phyloP scores from a whole-genome alignment of 129 eudicot genomes.

The Escallonia herrerae region DNA sequence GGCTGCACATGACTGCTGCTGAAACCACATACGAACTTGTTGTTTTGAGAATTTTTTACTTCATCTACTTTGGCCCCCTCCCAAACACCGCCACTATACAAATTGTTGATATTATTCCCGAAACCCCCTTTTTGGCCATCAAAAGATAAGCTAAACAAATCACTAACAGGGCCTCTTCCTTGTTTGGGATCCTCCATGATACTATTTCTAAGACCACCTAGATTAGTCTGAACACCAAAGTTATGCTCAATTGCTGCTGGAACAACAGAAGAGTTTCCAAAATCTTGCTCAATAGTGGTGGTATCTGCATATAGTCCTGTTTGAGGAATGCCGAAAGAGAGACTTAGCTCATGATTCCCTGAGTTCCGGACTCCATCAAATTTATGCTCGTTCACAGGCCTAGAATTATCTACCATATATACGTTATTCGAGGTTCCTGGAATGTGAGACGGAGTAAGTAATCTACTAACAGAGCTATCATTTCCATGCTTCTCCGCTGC shows the following conservation, averaged over 20 bases:
- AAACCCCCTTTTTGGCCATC: slow-evolving; percentile 25
- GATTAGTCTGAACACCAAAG: slow-evolving; percentile 38
- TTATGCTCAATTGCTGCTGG: slow-evolving; percentile 26
- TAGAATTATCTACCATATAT: slow-evolving; percentile 25
- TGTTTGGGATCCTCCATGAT: slow-evolving; percentile 33
- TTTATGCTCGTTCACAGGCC: slow-evolving; percentile 38
- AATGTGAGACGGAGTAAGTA: slow-evolving; percentile 35
- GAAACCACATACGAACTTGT: slow-evolving; percentile 51
- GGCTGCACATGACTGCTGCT: slow-evolving; percentile 31
- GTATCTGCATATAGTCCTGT: slow-evolving; percentile 34
- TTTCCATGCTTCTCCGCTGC: slow-evolving; percentile 23
- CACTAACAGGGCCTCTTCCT: slow-evolving; percentile 34
- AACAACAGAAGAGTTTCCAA: slow-evolving; percentile 21
- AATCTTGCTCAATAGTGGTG: slow-evolving; percentile 26
- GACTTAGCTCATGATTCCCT: slow-evolving; percentile 43
- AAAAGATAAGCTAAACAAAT: slow-evolving; percentile 43
- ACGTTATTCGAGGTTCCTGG: slow-evolving; percentile 30
- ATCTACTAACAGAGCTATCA: slow-evolving; percentile 33
- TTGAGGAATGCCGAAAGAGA: slow-evolving; percentile 48
- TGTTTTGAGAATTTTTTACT: slow-evolving; percentile 35
- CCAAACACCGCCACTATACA: slow-evolving; percentile 40
- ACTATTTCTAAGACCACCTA: slow-evolving; percentile 30
- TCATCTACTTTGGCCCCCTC: slow-evolving; percentile 28
- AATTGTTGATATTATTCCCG: slow-evolving; percentile 31
- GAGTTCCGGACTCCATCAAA: slow-evolving; percentile 34